Evolutionary conservation across 2,329 filamentous ascomycete genomes (phyloP).

Genomic region (Sporothrix pallida): DNA sequence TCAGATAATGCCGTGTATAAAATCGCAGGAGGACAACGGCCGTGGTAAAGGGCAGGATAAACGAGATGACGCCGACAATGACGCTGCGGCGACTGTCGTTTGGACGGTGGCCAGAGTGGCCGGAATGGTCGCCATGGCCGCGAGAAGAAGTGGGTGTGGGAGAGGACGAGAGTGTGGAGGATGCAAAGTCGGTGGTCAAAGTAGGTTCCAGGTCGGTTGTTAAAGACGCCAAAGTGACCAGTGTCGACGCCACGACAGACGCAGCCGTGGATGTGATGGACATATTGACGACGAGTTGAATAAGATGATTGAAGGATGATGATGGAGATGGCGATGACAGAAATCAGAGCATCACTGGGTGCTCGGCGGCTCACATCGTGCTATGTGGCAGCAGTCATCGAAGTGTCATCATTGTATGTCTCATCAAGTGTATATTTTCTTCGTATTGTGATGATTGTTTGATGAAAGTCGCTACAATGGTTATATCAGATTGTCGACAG

Average conservation of each 20-base stretch:
- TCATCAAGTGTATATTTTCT: not conserved
- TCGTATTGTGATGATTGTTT: not conserved
- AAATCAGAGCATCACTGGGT: conserved; percentile 1
- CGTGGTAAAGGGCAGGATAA: conserved; percentile 41
- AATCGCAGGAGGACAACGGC: conserved; percentile 42
- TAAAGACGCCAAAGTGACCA: conserved; percentile 1
- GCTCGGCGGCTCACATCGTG: not conserved
- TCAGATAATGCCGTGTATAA: conserved; percentile 42
- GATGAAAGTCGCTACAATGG: not conserved
- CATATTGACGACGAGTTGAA: not conserved
- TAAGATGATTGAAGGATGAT: not conserved
- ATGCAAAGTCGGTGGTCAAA: not conserved
- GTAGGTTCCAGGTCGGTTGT: not conserved
- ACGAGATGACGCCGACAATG: conserved; percentile 40
- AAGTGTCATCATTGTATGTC: not conserved
- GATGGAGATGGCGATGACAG: not conserved
- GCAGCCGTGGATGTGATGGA: not conserved
- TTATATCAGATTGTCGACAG: too few relatives aligned
- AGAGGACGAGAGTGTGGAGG: not conserved
- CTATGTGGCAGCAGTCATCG: not conserved
- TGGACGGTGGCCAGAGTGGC: not conserved
- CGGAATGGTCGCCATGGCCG: not conserved
- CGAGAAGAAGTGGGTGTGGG: not conserved
- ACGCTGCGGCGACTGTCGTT: conserved; percentile 38
- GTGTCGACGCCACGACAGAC: not conserved